Evolutionary conservation across 129 eudicot species (phyloP), one percentile per base, ranked within the genome.

Genomic region (Escallonia herrerae): DNA sequence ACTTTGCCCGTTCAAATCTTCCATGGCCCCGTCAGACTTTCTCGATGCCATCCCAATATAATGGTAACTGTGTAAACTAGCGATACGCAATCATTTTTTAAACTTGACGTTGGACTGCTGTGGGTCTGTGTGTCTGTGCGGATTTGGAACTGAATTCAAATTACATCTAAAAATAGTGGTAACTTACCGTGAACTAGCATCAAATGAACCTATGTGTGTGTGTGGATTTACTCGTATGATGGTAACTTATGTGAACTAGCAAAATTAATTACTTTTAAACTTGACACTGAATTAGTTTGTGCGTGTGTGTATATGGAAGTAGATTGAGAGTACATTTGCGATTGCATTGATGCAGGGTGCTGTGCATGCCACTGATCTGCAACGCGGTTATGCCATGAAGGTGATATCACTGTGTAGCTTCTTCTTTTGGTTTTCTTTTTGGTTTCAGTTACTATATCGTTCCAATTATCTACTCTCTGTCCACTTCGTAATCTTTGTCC

Each of bases 1-100:
- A 72, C 74, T 51, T 74, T 82, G 74, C 95, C 97, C 7, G 60
- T 74, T 56, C 77, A 57, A 43, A 77, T 63, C 82, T 64, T 78
- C 79, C 80, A 74, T 69, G 37, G 71, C 67, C 66, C 71, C 73
- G 42, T 73, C 65, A 64, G 70, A 63, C 58, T 65, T 41, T 40
- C 79, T 70, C 81, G 80, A 8, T 60, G 74, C 70, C 53, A 37
- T 72, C 55, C 75, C 13, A 63, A 64, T 73, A 68, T 63, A 37
- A 53, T 71, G 89, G 97, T 84, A 76, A 73, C 33, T 22, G 33
- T 22, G 33, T 22, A 22, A 22, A 22, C 33, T 22, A 22, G 33
- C 33, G 33, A 15, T 49, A 42, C 49, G 1, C 40, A 56, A 10
- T 56, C 46, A 12, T 33, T 8, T 4, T 33, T 37, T 40, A 48